phyloP scores from a whole-genome alignment of 1,284 basidiomycete species.

The Neonothopanus nambi region DNA sequence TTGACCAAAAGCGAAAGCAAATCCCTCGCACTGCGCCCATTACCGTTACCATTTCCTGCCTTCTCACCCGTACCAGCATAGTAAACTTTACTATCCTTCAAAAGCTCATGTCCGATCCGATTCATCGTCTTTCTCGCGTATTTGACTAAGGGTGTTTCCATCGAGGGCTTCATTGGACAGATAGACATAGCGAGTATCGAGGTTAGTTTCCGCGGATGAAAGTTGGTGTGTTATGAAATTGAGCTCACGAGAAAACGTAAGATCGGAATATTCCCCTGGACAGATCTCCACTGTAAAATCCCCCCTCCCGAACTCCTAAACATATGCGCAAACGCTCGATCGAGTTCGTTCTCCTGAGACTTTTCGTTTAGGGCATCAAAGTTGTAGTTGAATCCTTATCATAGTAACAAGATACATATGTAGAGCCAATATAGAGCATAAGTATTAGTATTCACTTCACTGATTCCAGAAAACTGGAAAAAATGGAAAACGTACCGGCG shows the following conservation, averaged over 20 bases:
- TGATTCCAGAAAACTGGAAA: not conserved
- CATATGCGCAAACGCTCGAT: slow-evolving; percentile 38
- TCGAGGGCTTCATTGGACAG: not conserved
- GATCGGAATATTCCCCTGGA: too few relatives aligned
- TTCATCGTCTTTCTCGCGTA: slow-evolving; percentile 22
- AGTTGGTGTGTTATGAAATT: too few relatives aligned
- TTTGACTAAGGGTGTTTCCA: not conserved
- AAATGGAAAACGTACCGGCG: slow-evolving; percentile 34
- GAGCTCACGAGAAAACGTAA: slow-evolving; percentile 27
- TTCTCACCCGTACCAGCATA: slow-evolving; percentile 25
- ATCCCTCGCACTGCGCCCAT: slow-evolving; percentile 24
- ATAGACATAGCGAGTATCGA: slow-evolving; percentile 14
- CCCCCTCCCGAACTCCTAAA: slow-evolving; percentile 39
- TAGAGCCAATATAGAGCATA: too few relatives aligned
- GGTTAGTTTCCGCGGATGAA: slow-evolving; percentile 22
- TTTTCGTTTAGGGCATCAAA: slow-evolving; percentile 39
- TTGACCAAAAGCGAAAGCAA: slow-evolving; percentile 34
- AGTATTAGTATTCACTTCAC: too few relatives aligned
- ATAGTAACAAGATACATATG: not conserved
- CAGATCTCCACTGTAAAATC: slow-evolving; percentile 21
- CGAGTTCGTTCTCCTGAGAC: slow-evolving; percentile 38
- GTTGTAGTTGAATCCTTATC: slow-evolving; percentile 50
- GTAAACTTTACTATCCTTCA: slow-evolving; percentile 38
- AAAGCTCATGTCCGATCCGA: slow-evolving; percentile 33
- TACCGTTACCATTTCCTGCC: slow-evolving; percentile 29